Evolutionary conservation across 495 filamentous ascomycete species (phyloP), one percentile per base, ranked within the genome.

Genomic region (Penicillium fimorum): DNA sequence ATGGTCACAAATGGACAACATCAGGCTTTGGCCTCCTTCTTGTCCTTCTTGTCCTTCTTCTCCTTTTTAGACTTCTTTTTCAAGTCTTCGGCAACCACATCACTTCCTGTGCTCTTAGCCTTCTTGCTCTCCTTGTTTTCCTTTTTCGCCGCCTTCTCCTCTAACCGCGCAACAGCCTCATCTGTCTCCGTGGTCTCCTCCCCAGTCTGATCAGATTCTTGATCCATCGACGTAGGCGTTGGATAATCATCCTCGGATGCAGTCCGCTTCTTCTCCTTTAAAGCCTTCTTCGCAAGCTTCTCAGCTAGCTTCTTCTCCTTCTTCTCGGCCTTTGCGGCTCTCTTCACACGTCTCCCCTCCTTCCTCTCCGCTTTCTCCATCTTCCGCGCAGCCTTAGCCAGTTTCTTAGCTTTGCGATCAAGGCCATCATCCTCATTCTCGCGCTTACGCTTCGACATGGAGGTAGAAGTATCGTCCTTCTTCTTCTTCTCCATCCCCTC

Each of bases 201-300:
- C 18, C 22, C 30, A 33, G 41, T 32, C 20, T 59, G 52, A 10
- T 67, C 66, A 7, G 46, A 51, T 20, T 71, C 73, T 27, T 42
- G 53, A 15, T 73, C 74, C 7, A 63, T 77, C 47, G 71, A 73
- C 40, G 62, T 45, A n/a, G 74, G 72, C n/a, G 72, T 75, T 22
- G 74, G 71, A 57, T 75, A 77, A 33, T 71, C 66, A 11, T 67
- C 69, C 41, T 72, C 69, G 42, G 70, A 68, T 17, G 57, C 42
- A 35, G 30, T n/a, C 32, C 29, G 17, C 56, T 59, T 69, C 60
- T 64, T 63, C 46, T 70, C 65, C 52, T 69, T 72, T 51, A 66
- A 66, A 33, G 62, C 60, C 33, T 47, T 59, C 53, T 60, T 71
- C 48, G 65, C 67, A n/a, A 24, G 49, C 58, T 44, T n/a, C 61